These are phyloP conservation scores for Truncatella angustata DNA, from an alignment of 2,329 filamentous ascomycete genomes.

Conservation along the genomic window DNA sequence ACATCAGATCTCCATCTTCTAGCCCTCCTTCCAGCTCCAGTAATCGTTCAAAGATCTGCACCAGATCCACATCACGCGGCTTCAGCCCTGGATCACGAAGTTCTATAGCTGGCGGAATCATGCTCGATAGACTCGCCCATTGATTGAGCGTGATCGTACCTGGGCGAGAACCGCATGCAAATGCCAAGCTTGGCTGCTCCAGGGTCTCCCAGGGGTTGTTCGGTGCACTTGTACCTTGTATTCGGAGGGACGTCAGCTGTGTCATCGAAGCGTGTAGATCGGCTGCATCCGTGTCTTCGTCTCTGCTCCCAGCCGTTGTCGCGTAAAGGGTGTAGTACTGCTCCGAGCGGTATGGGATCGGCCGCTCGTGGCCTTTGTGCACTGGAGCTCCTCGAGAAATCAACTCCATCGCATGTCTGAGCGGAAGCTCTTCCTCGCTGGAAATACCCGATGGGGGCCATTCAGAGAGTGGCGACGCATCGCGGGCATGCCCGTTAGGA, in stretches of 20 bases:
- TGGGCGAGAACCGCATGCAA: slow-evolving; percentile 62
- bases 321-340: slow-evolving; percentile 56
- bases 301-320: slow-evolving; percentile 45
- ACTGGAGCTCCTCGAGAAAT: slow-evolving; percentile 57
- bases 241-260: slow-evolving; percentile 55
- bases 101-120: slow-evolving; percentile 52
- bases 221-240: slow-evolving; percentile 38
- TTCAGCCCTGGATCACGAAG: slow-evolving; percentile 57
- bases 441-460: slow-evolving; percentile 58
- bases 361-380: slow-evolving; percentile 52
- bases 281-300: slow-evolving; percentile 38
- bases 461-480: slow-evolving; percentile 40
- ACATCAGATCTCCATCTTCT: slow-evolving; percentile 52
- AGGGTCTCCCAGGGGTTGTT: slow-evolving; percentile 65
- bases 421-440: slow-evolving; percentile 47
- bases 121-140: slow-evolving; percentile 61
- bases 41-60: slow-evolving; percentile 56
- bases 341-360: slow-evolving; percentile 54
- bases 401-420: slow-evolving; percentile 54
- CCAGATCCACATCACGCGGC: slow-evolving; percentile 60
- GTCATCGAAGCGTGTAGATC: slow-evolving; percentile 55
- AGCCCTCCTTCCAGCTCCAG: slow-evolving; percentile 55
- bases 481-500: slow-evolving; percentile 26
- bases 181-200: slow-evolving; percentile 71
- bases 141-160: slow-evolving; percentile 72